Evolutionary conservation across 2,329 filamentous ascomycete genomes (phyloP).

Genomic region (Exophiala oligosperma): DNA sequence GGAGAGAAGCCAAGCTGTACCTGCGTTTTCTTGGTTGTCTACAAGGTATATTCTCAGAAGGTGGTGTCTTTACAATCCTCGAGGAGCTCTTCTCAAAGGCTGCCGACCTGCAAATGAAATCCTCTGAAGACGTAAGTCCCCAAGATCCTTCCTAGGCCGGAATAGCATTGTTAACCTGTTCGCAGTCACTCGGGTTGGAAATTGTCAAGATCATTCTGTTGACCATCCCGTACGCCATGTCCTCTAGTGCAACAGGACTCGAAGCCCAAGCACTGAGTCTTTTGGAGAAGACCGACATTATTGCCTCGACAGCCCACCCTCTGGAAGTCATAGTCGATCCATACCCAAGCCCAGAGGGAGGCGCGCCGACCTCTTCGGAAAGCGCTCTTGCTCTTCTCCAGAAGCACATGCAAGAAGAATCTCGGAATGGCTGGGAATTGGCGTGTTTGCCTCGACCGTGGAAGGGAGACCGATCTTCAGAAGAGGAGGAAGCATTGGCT

Average conservation of each 20-base stretch:
- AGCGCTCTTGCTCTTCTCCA: slow-evolving; percentile 82
- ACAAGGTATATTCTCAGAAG: slow-evolving; percentile 75
- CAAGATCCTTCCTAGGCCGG: background rate
- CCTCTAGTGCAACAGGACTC: slow-evolving; percentile 61
- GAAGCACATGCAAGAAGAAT: slow-evolving; percentile 78
- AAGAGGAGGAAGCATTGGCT: slow-evolving; percentile 59
- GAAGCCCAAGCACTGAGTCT: slow-evolving; percentile 73
- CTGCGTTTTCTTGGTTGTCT: slow-evolving; percentile 87
- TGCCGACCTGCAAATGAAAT: slow-evolving; percentile 89
- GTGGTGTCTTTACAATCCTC: slow-evolving; percentile 80
- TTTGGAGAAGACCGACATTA: slow-evolving; percentile 92
- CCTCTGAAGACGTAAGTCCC: slow-evolving; percentile 79
- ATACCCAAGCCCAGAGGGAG: slow-evolving; percentile 60
- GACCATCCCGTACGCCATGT: slow-evolving; percentile 87
- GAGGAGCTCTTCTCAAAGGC: slow-evolving; percentile 89
- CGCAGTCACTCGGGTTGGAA: slow-evolving; percentile 67
- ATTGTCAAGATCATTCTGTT: slow-evolving; percentile 95
- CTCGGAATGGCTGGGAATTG: slow-evolving; percentile 72
- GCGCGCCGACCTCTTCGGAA: slow-evolving; percentile 61
- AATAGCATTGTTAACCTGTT: slow-evolving; percentile 23
- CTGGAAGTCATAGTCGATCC: slow-evolving; percentile 85
- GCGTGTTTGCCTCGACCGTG: slow-evolving; percentile 61
- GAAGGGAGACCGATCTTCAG: slow-evolving; percentile 42
- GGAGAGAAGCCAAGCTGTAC: slow-evolving; percentile 88
- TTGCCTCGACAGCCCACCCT: slow-evolving; percentile 82